Percentiles rank a stretch among this genome's conserved stretches.
These are phyloP conservation scores for Anthostomella pinea DNA, from an alignment of 2,329 filamentous ascomycete species.

Conservation along the genomic window DNA sequence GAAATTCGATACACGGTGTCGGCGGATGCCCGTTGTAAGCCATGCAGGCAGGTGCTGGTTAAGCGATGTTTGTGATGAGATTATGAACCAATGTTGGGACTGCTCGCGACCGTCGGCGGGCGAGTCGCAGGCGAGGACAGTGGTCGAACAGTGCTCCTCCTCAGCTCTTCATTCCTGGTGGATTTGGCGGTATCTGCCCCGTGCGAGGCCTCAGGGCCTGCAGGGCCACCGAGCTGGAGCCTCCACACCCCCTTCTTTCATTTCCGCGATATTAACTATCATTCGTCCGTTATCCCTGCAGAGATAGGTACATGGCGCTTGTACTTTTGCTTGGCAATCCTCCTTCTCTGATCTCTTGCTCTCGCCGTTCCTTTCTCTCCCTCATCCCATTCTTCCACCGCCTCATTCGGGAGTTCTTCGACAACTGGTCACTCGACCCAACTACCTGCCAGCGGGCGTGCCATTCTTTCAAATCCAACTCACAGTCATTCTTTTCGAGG, in stretches of 20 bases:
- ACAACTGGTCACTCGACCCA: slow-evolving; percentile 35
- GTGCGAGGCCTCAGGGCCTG: neutral
- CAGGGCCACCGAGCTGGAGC: slow-evolving; percentile 6
- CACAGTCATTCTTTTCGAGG: slow-evolving; percentile 40
- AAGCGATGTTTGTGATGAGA: slow-evolving; percentile 8
- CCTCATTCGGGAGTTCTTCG: slow-evolving; percentile 28
- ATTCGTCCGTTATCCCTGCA: slow-evolving; percentile 29
- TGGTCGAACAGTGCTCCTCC: slow-evolving; percentile 21
- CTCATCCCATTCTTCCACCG: slow-evolving; percentile 28
- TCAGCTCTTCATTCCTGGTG: too few species aligned
- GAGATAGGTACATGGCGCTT: slow-evolving; percentile 13
- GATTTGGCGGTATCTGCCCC: too few species aligned
- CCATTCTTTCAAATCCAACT: slow-evolving; percentile 50
- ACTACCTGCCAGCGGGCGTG: slow-evolving; percentile 56
- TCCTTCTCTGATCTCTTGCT: slow-evolving; percentile 21
- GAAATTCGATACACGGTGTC: too few species aligned
- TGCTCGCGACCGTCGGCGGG: neutral
- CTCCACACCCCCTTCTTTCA: slow-evolving; percentile 33
- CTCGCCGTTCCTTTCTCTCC: slow-evolving; percentile 26
- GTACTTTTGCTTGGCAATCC: slow-evolving; percentile 20
- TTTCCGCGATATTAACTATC: slow-evolving; percentile 31
- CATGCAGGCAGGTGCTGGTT: slow-evolving; percentile 5
- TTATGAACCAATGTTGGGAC: neutral
- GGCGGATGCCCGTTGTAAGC: too few species aligned
- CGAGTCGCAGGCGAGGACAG: neutral